These are phyloP conservation scores for Malassezia pachydermatis DNA, from an alignment of 1,284 basidiomycete genomes.

Conservation along the genomic window DNA sequence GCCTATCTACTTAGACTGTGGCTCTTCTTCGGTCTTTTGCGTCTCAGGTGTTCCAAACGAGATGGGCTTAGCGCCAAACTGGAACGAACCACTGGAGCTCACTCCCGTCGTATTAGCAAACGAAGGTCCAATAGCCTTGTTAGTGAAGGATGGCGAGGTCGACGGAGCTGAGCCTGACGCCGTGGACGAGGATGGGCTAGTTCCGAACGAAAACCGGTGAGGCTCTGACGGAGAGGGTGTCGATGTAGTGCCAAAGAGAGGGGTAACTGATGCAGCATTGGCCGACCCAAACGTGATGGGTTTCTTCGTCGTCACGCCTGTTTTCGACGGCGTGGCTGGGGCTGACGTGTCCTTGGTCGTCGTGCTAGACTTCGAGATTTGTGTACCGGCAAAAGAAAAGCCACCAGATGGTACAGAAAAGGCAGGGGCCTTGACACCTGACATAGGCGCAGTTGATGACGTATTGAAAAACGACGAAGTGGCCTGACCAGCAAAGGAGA, in stretches of 20 bases:
- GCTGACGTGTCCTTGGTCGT: neutral
- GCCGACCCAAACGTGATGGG: slow-evolving; percentile 17
- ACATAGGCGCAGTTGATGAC: neutral
- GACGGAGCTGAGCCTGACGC: no score
- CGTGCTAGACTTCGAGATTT: neutral
- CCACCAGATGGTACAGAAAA: slow-evolving; percentile 13
- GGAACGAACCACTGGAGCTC: slow-evolving; percentile 8
- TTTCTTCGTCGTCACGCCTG: neutral
- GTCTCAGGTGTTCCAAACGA: slow-evolving; percentile 8
- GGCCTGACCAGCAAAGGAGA: slow-evolving; percentile 12
- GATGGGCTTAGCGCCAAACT: slow-evolving; percentile 13
- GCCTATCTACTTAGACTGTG: no score
- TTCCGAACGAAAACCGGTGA: slow-evolving; percentile 18
- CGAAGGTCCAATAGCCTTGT: slow-evolving; percentile 11
- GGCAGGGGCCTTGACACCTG: slow-evolving; percentile 5
- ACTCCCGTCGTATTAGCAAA: slow-evolving; percentile 17
- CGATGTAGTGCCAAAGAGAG: neutral
- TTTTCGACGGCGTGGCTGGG: neutral
- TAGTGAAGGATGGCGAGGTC: slow-evolving; percentile 8
- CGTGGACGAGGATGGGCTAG: neutral
- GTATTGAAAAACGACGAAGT: neutral
- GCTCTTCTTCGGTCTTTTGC: no score
- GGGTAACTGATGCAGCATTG: neutral
- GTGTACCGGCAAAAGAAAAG: slow-evolving; percentile 12
- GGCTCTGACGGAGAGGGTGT: slow-evolving; percentile 6